Evolutionary conservation across 495 filamentous ascomycete species (phyloP).

Genomic region (Neurospora discreta): DNA sequence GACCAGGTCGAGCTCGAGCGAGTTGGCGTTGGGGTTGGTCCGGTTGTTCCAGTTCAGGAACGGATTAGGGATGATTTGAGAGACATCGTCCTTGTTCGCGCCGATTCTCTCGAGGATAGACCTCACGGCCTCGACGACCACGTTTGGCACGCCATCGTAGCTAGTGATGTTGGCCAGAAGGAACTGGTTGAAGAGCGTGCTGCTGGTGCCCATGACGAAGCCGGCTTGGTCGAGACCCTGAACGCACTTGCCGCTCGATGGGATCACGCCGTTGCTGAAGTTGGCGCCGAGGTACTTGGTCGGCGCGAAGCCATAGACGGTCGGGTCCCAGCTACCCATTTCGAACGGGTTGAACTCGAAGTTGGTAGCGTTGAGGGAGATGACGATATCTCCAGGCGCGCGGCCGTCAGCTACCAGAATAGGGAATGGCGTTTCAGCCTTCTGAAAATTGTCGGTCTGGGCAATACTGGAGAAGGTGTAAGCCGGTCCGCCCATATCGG

Average conservation of each 20-base stretch:
- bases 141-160: conserved; percentile 36
- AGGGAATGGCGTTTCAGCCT: conserved; percentile 71
- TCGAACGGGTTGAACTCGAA: conserved; percentile 86
- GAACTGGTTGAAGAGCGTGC: conserved; percentile 73
- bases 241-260: conserved; percentile 52
- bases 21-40: conserved; percentile 47
- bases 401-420: conserved; percentile 70
- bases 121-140: conserved; percentile 40
- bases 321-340: conserved; percentile 75
- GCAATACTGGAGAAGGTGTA: conserved; percentile 89
- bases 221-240: conserved; percentile 76
- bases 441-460: conserved; percentile 49
- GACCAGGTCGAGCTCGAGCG: conserved; percentile 57
- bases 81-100: conserved; percentile 60
- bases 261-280: conserved; percentile 56
- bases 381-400: conserved; percentile 48
- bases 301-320: conserved; percentile 66
- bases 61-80: conserved; percentile 73
- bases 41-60: conserved; percentile 61
- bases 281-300: conserved; percentile 67
- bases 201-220: conserved; percentile 85
- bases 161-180: conserved; percentile 45
- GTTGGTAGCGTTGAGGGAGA: conserved; percentile 70
- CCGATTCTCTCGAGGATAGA: conserved; percentile 46
- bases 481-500: conserved; percentile 58